Percentiles rank a stretch among this genome's conserved stretches.
Evolutionary conservation across 352 stramenopile genomes (phyloP).

Genomic region (Globisporangium paddicum): DNA sequence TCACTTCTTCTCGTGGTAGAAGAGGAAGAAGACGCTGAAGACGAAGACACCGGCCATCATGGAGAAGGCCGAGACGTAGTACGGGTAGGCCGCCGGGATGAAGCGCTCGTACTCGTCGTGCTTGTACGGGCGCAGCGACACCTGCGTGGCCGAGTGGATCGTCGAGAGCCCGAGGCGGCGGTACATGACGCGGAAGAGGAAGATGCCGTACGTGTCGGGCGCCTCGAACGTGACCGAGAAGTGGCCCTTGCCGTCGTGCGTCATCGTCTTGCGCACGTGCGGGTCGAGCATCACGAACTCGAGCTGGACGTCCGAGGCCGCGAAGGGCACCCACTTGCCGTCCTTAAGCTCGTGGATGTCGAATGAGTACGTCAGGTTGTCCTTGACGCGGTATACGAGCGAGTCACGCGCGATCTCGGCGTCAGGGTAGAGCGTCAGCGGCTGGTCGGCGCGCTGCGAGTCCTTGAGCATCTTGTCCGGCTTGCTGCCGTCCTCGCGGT

Average conservation of each 20-base stretch:
- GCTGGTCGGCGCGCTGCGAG: slow-evolving; percentile 79
- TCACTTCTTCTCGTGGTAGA: slow-evolving; percentile 65
- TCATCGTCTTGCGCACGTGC: slow-evolving; percentile 87
- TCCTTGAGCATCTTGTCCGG: slow-evolving; percentile 90
- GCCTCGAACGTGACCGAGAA: slow-evolving; percentile 85
- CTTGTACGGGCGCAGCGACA: slow-evolving; percentile 92
- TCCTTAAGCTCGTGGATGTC: slow-evolving; percentile 85
- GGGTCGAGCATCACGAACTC: slow-evolving; percentile 96
- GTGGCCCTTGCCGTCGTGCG: slow-evolving; percentile 59
- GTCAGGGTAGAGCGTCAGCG: slow-evolving; percentile 89
- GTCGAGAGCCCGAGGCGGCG: slow-evolving; percentile 83
- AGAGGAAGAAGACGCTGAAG: slow-evolving; percentile 89
- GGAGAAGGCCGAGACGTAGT: slow-evolving; percentile 90
- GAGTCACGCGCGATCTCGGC: slow-evolving; percentile 37
- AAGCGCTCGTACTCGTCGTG: slow-evolving; percentile 96
- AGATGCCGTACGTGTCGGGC: slow-evolving; percentile 92
- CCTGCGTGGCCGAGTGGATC: slow-evolving; percentile 84
- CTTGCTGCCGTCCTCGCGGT: slow-evolving; percentile 70
- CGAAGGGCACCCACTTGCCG: slow-evolving; percentile 73
- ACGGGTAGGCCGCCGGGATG: slow-evolving; percentile 87
- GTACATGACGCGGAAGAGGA: slow-evolving; percentile 92
- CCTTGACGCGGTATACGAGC: slow-evolving; percentile 92
- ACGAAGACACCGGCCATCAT: slow-evolving; percentile 90
- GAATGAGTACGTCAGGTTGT: slow-evolving; percentile 91
- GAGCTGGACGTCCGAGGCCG: slow-evolving; percentile 85